phyloP scores from a whole-genome alignment of 495 filamentous ascomycete genomes.

The Penicillium coffeae region DNA sequence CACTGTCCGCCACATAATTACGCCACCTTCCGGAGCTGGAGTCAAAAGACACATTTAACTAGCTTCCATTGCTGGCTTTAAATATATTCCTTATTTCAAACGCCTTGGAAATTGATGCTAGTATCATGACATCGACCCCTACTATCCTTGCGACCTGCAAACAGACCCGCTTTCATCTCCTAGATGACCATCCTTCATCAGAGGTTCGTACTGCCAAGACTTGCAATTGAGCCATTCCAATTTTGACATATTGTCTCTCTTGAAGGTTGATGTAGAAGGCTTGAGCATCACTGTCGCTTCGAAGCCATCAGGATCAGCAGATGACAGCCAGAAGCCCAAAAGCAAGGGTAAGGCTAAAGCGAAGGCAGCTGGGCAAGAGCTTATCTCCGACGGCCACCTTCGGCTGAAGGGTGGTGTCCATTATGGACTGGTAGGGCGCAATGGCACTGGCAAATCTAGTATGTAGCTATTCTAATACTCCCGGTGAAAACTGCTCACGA shows the following conservation, averaged over 20 bases:
- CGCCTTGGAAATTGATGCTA: too few species aligned
- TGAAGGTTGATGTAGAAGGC: conserved; percentile 63
- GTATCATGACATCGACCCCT: conserved; percentile 21
- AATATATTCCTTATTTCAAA: too few species aligned
- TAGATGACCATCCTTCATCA: conserved; percentile 36
- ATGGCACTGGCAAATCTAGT: conserved; percentile 82
- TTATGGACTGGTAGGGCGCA: conserved; percentile 72
- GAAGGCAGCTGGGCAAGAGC: conserved; percentile 56
- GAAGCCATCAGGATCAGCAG: conserved; percentile 18
- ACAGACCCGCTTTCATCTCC: conserved; percentile 44
- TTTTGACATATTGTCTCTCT: neutral
- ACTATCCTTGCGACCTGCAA: conserved; percentile 45
- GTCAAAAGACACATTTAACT: too few species aligned
- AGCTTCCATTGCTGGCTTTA: too few species aligned
- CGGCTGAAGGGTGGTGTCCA: conserved; percentile 64
- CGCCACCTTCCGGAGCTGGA: too few species aligned
- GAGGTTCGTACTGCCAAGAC: conserved; percentile 28
- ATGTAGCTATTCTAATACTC: conserved; percentile 1
- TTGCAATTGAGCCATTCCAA: neutral
- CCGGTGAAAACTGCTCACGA: conserved; percentile 10
- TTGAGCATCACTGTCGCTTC: conserved; percentile 59
- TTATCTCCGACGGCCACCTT: conserved; percentile 64
- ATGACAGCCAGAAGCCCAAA: conserved; percentile 32
- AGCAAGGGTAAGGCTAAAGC: conserved; percentile 49
- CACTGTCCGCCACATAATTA: too few species aligned